phyloP scores from a whole-genome alignment of 2,329 filamentous ascomycete species.

The Neonectria coccinea region DNA sequence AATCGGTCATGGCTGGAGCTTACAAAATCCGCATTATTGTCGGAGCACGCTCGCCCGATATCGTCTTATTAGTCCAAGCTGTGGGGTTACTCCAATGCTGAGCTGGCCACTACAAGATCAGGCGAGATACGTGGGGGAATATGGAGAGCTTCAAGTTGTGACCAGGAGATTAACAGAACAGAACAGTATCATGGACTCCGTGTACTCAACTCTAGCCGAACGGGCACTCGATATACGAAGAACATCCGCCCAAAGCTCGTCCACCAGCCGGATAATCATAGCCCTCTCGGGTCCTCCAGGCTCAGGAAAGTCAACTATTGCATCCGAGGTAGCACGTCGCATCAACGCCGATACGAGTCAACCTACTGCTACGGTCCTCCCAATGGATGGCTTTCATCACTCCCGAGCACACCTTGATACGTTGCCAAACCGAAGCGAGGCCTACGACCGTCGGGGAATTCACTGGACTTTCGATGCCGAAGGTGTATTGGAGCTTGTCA shows the following conservation, averaged over 20 bases:
- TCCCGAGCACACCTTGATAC: slow-evolving; percentile 10
- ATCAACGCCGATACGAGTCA: slow-evolving; percentile 14
- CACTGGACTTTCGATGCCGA: slow-evolving; percentile 20
- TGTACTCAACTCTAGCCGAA: slow-evolving; percentile 8
- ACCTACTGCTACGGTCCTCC: slow-evolving; percentile 1
- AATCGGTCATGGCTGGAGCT: neutral
- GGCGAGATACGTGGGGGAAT: neutral
- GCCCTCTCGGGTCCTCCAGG: slow-evolving; percentile 17
- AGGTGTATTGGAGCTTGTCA: slow-evolving; percentile 6
- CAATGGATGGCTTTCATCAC: slow-evolving; percentile 21
- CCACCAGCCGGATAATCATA: slow-evolving; percentile 11
- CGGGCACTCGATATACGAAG: slow-evolving; percentile 10
- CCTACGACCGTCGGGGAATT: slow-evolving; percentile 8
- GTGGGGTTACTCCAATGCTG: neutral
- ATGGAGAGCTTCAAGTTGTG: neutral
- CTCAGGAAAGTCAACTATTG: slow-evolving; percentile 22
- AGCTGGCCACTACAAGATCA: slow-evolving; percentile 2
- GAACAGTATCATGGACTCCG: slow-evolving; percentile 8
- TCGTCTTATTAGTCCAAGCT: neutral
- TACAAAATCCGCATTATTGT: neutral
- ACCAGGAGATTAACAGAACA: neutral
- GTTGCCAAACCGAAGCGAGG: slow-evolving; percentile 10
- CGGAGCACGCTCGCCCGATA: slow-evolving; percentile 1
- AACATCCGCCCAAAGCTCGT: neutral
- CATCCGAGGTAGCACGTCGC: slow-evolving; percentile 16